Percentiles rank a stretch among this genome's conserved stretches.
Conservation (phyloP, 1,284 basidiomycete genomes). For the Coniferiporia weirii region DNA sequence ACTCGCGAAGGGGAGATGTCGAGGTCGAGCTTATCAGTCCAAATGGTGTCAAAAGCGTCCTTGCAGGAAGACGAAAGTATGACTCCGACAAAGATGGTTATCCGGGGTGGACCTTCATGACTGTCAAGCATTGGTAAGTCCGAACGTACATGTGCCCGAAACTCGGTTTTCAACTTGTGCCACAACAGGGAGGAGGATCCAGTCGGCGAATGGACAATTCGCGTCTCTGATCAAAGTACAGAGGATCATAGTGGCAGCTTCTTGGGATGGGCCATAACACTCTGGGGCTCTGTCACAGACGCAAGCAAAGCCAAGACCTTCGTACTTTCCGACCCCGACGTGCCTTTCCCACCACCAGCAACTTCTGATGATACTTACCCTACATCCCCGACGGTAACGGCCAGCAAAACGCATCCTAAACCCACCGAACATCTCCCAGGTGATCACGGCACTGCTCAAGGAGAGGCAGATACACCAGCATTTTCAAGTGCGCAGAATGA, state of each 20-base stretch:
- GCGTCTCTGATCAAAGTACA: slow-evolving; percentile 70
- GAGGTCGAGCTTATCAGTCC: slow-evolving; percentile 89
- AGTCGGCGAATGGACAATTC: slow-evolving; percentile 89
- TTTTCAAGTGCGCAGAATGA: slow-evolving; percentile 23
- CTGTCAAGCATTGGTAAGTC: slow-evolving; percentile 92
- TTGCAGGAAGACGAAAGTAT: slow-evolving; percentile 68
- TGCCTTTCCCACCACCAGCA: slow-evolving; percentile 49
- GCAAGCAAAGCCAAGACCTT: slow-evolving; percentile 63
- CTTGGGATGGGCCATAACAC: slow-evolving; percentile 86
- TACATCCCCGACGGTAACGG: slow-evolving; percentile 31
- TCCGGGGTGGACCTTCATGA: slow-evolving; percentile 97
- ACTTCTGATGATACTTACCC: slow-evolving; percentile 30
- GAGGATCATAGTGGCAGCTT: slow-evolving; percentile 70
- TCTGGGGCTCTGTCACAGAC: slow-evolving; percentile 92
- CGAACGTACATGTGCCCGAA: not conserved
- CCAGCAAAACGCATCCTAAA: slow-evolving; percentile 67
- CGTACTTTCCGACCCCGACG: slow-evolving; percentile 51
- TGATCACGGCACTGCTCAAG: slow-evolving; percentile 70
- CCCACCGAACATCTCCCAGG: slow-evolving; percentile 86
- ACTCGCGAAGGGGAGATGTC: slow-evolving; percentile 84
- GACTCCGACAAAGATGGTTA: slow-evolving; percentile 75
- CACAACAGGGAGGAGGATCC: slow-evolving; percentile 83
- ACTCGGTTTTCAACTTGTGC: slow-evolving; percentile 3
- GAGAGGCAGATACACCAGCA: slow-evolving; percentile 55
- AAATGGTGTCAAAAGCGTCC: slow-evolving; percentile 78